Conservation (phyloP, 305 asterid species). For the Fraxinus nigra region DNA sequence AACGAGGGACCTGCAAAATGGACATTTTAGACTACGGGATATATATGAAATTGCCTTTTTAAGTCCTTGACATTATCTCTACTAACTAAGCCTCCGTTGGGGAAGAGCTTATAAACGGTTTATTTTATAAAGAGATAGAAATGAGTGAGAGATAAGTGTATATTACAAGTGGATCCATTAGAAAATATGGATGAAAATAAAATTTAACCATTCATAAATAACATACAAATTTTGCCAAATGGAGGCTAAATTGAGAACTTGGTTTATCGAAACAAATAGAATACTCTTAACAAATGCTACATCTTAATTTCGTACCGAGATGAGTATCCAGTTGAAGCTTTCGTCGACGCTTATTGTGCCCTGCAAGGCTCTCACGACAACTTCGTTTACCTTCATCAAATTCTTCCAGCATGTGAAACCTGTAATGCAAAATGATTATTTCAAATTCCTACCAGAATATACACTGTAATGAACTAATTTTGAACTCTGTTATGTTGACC, state of each 20-base stretch:
- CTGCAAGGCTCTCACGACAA: constrained; percentile 70
- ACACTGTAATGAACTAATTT: background rate
- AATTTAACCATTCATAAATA: too few species aligned
- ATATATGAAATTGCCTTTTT: background rate
- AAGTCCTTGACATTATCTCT: background rate
- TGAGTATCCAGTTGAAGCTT: constrained; percentile 51
- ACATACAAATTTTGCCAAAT: background rate
- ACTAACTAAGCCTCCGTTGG: background rate
- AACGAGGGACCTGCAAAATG: constrained; percentile 41
- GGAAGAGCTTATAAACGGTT: background rate
- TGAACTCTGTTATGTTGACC: background rate
- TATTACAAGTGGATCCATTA: background rate
- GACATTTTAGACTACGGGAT: background rate
- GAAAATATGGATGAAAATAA: background rate
- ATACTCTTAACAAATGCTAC: background rate
- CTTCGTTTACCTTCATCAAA: constrained; percentile 70
- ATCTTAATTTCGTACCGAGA: constrained; percentile 32
- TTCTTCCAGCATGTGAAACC: constrained; percentile 60
- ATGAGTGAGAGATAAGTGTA: background rate
- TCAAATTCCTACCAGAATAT: constrained; percentile 1
- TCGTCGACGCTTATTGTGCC: constrained; percentile 64
- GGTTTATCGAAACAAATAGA: background rate
- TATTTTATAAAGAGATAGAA: background rate
- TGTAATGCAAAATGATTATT: constrained; percentile 23
- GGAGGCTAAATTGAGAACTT: background rate